Base-by-base conservation (phyloP, 257 asterid genomes). In the Rhazya stricta region DNA sequence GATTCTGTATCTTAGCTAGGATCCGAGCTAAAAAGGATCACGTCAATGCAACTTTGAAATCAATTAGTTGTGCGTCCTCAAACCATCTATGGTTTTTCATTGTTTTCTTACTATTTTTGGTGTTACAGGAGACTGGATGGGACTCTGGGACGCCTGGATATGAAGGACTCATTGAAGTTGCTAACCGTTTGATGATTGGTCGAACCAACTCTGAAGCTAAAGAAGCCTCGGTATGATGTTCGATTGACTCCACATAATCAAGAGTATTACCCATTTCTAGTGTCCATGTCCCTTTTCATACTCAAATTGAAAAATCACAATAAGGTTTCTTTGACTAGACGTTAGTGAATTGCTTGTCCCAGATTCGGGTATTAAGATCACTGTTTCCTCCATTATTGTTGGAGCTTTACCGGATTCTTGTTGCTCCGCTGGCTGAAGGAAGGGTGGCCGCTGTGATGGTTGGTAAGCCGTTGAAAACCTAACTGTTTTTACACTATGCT, bases 61-160 rank as follows among this genome's bases (percentile, higher is more conserved):
- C 43, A 21, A 36, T 36, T 41, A 18, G 67, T 62, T 16, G 12
- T 61, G 41, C 0, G 9, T 61, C 3, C 10, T 61, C 41, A 61
- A 61, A 37, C 41, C 67, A 61, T 61, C 42, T 30, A 0, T 61
- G 41, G 30, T 30, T 21, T 11, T 29, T n/a, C 12, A 16, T 66
- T 21, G 9, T 42, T 29, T 43, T 69, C 23, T 76, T 76, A 71
- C 56, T 34, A 32, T 19, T 18, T 32, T 41, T 67, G 34, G 32
- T 27, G 58, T 0, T 15, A 41, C 81, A 92, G 94, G 96, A 87
- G 74, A 82, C 86, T 67, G 91, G 93, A 50, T 92, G 98, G 98
- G 97, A 92, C 68, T 92, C 98, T 15, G 89, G 84, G 5, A 91
- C 84, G 80, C 89, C 94, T 30, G 97, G 97, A 61, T 92, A 91